Evolutionary conservation across 2,329 filamentous ascomycete genomes (phyloP).

Genomic region (Arachnomyces sp.): DNA sequence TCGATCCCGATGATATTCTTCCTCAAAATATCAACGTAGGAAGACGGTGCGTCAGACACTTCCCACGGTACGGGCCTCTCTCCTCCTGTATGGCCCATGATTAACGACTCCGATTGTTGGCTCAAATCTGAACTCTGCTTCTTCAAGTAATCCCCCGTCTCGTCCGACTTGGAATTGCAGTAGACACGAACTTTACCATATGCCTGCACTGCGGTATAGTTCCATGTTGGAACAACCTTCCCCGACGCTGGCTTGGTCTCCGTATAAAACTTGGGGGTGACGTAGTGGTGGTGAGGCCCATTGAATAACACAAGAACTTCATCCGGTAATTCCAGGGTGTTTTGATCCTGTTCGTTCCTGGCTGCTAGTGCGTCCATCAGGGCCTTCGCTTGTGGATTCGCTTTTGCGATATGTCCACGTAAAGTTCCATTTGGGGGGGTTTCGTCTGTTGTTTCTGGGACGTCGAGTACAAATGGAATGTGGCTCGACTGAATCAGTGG

Average conservation of each 20-base stretch:
- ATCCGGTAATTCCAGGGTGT: constrained; percentile 25
- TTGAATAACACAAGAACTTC: constrained; percentile 61
- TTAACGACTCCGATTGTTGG: constrained; percentile 41
- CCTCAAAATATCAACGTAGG: constrained; percentile 52
- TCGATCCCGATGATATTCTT: constrained; percentile 57
- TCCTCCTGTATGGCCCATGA: constrained; percentile 50
- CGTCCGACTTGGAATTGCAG: constrained; percentile 41
- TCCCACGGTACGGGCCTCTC: constrained; percentile 39
- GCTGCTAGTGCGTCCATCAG: constrained; percentile 44
- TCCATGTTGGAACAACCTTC: constrained; percentile 65
- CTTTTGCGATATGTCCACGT: constrained; percentile 55
- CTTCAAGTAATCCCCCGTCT: constrained; percentile 43
- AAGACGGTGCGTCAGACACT: constrained; percentile 47
- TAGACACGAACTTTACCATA: constrained; percentile 53
- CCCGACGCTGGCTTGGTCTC: constrained; percentile 57
- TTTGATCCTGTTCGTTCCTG: constrained; percentile 26
- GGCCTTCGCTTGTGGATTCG: constrained; percentile 58
- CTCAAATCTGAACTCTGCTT: constrained; percentile 49
- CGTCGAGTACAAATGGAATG: constrained; percentile 54
- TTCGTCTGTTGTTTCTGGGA: constrained; percentile 30
- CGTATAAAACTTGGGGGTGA: constrained; percentile 61
- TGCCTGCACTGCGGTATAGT: constrained; percentile 58
- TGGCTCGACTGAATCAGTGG: constrained; percentile 53
- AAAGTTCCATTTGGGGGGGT: constrained; percentile 40
- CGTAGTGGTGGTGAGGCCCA: constrained; percentile 52